Evolutionary conservation across 1,284 basidiomycete species (phyloP).

Genomic region (Rhodotorula sp.): DNA sequence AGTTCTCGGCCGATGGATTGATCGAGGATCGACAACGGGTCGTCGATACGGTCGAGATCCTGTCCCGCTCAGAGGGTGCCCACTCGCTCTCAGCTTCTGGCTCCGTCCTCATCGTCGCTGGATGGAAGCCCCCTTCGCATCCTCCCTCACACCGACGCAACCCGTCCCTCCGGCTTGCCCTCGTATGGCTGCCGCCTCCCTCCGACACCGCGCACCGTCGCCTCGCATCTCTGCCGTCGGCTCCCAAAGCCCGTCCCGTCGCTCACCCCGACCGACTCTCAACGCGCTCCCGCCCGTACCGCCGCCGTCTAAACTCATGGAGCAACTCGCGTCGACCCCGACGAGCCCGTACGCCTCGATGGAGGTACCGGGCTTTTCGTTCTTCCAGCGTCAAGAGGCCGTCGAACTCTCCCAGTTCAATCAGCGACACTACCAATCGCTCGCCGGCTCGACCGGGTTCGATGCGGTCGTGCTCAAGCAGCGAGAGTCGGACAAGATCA

Average conservation of each 20-base stretch:
- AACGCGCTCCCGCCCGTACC: background rate
- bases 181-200: background rate
- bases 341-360: constrained; percentile 12
- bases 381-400: constrained; percentile 1
- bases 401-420: background rate
- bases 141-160: background rate
- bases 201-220: background rate
- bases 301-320: background rate
- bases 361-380: background rate
- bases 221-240: background rate
- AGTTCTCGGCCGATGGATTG: too few species aligned
- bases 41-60: too few species aligned
- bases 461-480: background rate
- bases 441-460: background rate
- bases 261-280: background rate
- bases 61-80: too few species aligned
- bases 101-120: too few species aligned
- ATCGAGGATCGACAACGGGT: too few species aligned
- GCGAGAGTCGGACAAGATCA: constrained; percentile 9
- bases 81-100: too few species aligned
- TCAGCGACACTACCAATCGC: constrained; percentile 4
- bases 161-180: background rate
- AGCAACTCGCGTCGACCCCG: background rate
- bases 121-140: background rate
- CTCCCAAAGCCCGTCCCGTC: background rate